Evolutionary conservation across 1,284 basidiomycete genomes (phyloP).

Genomic region (Tranzscheliella williamsii): DNA sequence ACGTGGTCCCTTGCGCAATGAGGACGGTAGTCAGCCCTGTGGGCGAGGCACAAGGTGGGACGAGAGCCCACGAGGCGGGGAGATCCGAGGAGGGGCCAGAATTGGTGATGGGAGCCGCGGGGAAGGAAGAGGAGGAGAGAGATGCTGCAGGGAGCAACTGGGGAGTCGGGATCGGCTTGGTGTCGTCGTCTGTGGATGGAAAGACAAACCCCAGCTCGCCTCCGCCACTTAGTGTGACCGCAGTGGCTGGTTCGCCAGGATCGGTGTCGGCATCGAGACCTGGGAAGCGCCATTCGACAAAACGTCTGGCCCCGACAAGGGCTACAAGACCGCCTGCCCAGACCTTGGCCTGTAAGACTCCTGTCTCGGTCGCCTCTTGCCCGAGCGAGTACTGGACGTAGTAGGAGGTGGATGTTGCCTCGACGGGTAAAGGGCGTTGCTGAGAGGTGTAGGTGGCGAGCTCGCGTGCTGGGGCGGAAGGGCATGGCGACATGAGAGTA

Average conservation of each 20-base stretch:
- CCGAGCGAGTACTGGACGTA: conserved; percentile 85
- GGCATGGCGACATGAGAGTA: conserved; percentile 66
- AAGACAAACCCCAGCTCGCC: conserved; percentile 28
- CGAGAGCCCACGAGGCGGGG: conserved; percentile 36
- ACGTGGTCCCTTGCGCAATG: conserved; percentile 21
- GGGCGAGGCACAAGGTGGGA: conserved; percentile 20
- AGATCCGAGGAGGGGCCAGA: not conserved
- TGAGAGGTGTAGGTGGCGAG: conserved; percentile 8
- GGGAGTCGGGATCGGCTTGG: conserved; percentile 3
- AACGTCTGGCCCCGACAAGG: conserved; percentile 73
- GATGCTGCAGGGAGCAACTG: conserved; percentile 14
- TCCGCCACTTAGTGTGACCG: conserved; percentile 15
- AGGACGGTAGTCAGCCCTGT: conserved; percentile 32
- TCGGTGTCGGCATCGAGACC: conserved; percentile 68
- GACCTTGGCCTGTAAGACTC: conserved; percentile 78
- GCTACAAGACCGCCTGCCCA: conserved; percentile 86
- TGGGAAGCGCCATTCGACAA: conserved; percentile 74
- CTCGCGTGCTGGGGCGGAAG: conserved; percentile 10
- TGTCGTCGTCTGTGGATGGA: conserved; percentile 23
- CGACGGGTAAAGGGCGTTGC: conserved; percentile 20
- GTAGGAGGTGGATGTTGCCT: conserved; percentile 67
- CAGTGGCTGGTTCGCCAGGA: conserved; percentile 16
- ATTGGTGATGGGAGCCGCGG: conserved; percentile 2
- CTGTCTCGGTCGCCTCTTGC: conserved; percentile 79
- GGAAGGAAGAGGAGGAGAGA: not conserved